Conservation (phyloP, 352 stramenopile species). For the Detonula confervacea region DNA sequence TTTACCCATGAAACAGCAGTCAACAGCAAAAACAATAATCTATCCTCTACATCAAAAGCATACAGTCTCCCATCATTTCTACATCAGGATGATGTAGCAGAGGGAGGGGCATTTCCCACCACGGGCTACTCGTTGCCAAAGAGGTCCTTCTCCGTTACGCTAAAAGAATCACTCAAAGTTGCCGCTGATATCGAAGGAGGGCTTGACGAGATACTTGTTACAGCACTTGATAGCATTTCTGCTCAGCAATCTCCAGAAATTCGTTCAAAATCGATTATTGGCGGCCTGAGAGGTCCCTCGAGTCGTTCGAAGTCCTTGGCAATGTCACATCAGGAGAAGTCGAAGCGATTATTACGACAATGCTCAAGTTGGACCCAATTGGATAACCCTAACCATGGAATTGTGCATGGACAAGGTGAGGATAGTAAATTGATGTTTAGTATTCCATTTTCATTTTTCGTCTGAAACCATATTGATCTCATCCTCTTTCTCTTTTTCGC, state of each 20-base stretch:
- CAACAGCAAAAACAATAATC: too few species aligned
- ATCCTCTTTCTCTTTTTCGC: not conserved
- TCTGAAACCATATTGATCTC: not conserved
- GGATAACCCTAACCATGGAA: constrained; percentile 60
- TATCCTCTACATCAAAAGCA: constrained; percentile 3
- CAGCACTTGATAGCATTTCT: constrained; percentile 70
- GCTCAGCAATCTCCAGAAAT: constrained; percentile 16
- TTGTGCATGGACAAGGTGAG: constrained; percentile 64
- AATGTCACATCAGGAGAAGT: constrained; percentile 71
- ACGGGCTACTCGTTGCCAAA: constrained; percentile 21
- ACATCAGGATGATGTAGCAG: constrained; percentile 13
- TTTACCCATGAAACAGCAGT: not conserved
- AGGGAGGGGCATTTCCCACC: constrained; percentile 26
- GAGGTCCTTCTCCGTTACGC: constrained; percentile 23
- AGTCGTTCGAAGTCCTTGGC: constrained; percentile 27
- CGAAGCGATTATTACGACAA: constrained; percentile 62
- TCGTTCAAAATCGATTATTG: constrained; percentile 17
- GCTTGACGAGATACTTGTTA: constrained; percentile 58
- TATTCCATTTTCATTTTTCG: too few species aligned
- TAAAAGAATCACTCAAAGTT: constrained; percentile 56
- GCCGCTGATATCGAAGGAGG: constrained; percentile 47
- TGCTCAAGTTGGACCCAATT: constrained; percentile 76
- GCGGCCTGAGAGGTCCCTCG: constrained; percentile 1
- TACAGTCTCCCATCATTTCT: constrained; percentile 38
- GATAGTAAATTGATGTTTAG: not conserved